Base-by-base conservation (phyloP, 768 basidiomycete species). In the Hemileccinum impolitum region DNA sequence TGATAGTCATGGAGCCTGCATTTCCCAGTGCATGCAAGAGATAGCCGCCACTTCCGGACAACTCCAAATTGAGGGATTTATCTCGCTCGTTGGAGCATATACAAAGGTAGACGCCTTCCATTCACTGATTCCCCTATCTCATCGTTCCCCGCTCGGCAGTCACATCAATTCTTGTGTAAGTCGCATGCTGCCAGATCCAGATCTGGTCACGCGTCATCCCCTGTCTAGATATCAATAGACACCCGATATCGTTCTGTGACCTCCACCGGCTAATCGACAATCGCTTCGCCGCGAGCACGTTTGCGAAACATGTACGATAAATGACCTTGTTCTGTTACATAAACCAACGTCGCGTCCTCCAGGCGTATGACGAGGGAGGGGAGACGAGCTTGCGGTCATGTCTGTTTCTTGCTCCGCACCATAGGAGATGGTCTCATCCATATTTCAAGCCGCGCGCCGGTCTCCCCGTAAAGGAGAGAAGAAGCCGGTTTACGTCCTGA, bases 91-190 rank as follows among this genome's bases (percentile, higher is more conserved):
- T 15, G 90, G 90, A 8, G 78, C 85, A 19, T 69, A 74, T 52
- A 84, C 89, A 18, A 92, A 86, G 73, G 93, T 84, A 52, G 47
- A 58, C 3, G 6, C n/a, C 46, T 57, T 50, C 56, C 51, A 48
- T 56, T 59, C 39, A 34, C 10, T 43, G 43, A 55, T 51, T 42
- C 40, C 46, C 55, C 42, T 55, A 54, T 67, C 50, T 62, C 43
- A 58, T 37, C 54, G 34, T 50, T 37, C 53, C 65, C 53, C 56
- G 52, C 51, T 28, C 48, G 52, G 51, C 62, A 95, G 90, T 70
- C 79, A n/a, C 80, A 86, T 65, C 94, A 98, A 66, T 90, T 85
- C 70, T 67, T 97, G 37, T 96, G 94, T 94, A 63, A 58, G 83
- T 66, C 18, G 38, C 51, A 35, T 21, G 32, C 25, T 13, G 25